Evolutionary conservation across 345 rosid genomes (phyloP).

Genomic region (Sapria himalayana): DNA sequence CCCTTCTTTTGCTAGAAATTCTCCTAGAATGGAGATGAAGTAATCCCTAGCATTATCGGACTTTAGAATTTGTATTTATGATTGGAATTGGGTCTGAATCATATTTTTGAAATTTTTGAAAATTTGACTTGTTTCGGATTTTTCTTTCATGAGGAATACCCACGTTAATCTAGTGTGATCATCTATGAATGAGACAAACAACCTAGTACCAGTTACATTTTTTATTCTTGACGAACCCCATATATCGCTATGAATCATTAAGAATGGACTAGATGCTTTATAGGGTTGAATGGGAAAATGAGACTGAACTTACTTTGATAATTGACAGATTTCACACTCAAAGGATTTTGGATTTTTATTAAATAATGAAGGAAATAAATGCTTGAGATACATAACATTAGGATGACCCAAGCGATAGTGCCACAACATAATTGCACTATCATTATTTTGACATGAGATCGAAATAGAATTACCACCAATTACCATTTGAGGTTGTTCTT

Average conservation of each 20-base stretch:
- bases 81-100: background rate
- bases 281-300: too few species aligned
- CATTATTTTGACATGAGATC: background rate
- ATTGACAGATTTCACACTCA: background rate
- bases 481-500: too few species aligned
- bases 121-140: background rate
- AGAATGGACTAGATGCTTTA: too few species aligned
- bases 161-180: background rate
- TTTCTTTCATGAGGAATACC: background rate
- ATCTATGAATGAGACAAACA: background rate
- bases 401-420: too few species aligned
- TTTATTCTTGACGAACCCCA: too few species aligned
- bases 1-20: too few species aligned
- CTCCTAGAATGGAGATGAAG: background rate
- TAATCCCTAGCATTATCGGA: background rate
- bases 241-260: too few species aligned
- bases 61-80: background rate
- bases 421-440: background rate
- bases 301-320: background rate
- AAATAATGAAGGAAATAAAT: too few species aligned
- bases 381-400: too few species aligned
- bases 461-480: background rate
- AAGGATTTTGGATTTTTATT: background rate
- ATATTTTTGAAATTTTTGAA: background rate
- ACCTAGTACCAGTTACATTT: too few species aligned